phyloP scores from a whole-genome alignment of 305 asterid genomes.

The Plantago coronopus region DNA sequence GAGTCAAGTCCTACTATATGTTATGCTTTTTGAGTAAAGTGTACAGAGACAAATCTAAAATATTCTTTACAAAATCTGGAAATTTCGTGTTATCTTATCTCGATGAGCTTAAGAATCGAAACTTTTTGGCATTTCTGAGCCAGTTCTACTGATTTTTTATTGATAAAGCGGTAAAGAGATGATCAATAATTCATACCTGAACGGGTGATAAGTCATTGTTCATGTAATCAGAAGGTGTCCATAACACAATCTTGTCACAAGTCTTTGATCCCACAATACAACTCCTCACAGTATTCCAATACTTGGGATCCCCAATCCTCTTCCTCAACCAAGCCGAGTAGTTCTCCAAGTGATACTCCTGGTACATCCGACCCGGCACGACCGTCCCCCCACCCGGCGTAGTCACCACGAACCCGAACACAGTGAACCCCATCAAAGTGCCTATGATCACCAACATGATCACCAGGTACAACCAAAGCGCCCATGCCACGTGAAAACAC shows the following conservation, averaged over 20 bases:
- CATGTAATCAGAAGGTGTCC: constrained; percentile 80
- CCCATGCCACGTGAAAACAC: constrained; percentile 89
- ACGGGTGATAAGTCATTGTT: constrained; percentile 69
- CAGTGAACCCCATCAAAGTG: constrained; percentile 58
- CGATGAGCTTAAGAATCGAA: no score
- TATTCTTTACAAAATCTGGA: no score
- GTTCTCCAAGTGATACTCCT: constrained; percentile 54
- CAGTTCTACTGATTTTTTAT: no score
- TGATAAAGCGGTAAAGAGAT: no score
- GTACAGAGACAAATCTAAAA: no score
- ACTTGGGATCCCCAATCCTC: constrained; percentile 48
- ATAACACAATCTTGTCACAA: constrained; percentile 54
- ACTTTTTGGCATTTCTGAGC: no score
- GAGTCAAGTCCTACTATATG: not conserved
- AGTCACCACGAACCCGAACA: constrained; percentile 84
- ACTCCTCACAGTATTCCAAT: constrained; percentile 58
- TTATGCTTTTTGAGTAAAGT: not conserved
- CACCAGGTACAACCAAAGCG: constrained; percentile 67
- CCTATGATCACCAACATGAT: constrained; percentile 74
- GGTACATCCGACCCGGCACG: constrained; percentile 59
- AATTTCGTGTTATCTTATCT: no score
- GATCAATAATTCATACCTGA: constrained; percentile 43
- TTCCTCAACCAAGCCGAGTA: constrained; percentile 81
- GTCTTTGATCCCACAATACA: constrained; percentile 76
- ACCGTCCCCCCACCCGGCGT: constrained; percentile 58